Conservation (phyloP, 352 stramenopile species). For the Blastocystis sp. region DNA sequence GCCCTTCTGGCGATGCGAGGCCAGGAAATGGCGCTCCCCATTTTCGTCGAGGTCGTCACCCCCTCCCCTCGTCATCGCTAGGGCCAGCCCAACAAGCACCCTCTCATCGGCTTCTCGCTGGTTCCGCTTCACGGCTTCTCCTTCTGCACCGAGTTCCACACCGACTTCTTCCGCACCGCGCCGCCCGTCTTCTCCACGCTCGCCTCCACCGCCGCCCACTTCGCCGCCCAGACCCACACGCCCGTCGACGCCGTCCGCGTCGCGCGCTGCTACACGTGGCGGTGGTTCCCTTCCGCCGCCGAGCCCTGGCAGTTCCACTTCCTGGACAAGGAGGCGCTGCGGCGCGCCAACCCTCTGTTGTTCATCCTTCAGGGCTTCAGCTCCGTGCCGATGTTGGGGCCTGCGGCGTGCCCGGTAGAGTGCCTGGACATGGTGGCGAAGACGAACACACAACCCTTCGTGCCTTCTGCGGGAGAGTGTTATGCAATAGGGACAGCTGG, state of each 20-base stretch:
- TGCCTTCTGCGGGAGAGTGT: not conserved
- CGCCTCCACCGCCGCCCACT: not conserved
- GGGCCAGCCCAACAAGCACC: not conserved
- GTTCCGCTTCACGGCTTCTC: not conserved
- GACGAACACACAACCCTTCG: not conserved
- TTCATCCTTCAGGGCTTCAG: constrained; percentile 66
- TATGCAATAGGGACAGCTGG: constrained; percentile 16
- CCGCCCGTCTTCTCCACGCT: not conserved
- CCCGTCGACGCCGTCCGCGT: not conserved
- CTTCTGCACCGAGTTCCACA: constrained; percentile 1
- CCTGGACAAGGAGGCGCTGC: constrained; percentile 20
- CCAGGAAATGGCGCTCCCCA: constrained; percentile 18
- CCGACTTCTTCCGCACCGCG: not conserved
- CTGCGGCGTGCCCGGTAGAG: not conserved
- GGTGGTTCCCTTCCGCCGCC: not conserved
- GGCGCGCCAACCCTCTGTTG: not conserved
- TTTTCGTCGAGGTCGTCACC: constrained; percentile 31
- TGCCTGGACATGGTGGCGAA: not conserved
- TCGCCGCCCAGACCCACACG: not conserved
- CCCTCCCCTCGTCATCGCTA: not conserved
- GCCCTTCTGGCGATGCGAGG: constrained; percentile 5
- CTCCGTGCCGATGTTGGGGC: constrained; percentile 49
- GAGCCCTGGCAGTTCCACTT: not conserved
- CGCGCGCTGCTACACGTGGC: constrained; percentile 15
- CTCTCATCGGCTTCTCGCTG: not conserved